Evolutionary conservation across 2,329 filamentous ascomycete species (phyloP).

Genomic region (Acarospora socialis): DNA sequence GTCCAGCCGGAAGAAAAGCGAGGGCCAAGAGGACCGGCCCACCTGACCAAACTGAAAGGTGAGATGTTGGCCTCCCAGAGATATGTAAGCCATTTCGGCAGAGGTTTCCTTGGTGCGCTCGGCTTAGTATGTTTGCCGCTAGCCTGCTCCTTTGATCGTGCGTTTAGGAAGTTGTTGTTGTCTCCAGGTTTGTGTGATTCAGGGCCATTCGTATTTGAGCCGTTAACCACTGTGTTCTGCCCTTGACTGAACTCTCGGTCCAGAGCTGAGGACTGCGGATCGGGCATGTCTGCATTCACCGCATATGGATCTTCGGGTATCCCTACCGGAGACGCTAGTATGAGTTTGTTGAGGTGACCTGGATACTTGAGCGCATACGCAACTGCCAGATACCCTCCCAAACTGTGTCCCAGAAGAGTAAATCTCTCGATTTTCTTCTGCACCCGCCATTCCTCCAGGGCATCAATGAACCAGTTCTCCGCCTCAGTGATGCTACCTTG

Average conservation of each 20-base stretch:
- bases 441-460: slow-evolving; percentile 88
- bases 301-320: slow-evolving; percentile 91
- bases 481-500: slow-evolving; percentile 73
- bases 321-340: slow-evolving; percentile 85
- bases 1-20: slow-evolving; percentile 93
- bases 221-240: slow-evolving; percentile 28
- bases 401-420: slow-evolving; percentile 80
- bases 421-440: slow-evolving; percentile 83
- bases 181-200: slow-evolving; percentile 18
- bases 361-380: slow-evolving; percentile 96
- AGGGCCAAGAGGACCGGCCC: slow-evolving; percentile 78
- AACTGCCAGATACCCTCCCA: slow-evolving; percentile 89
- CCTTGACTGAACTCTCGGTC: slow-evolving; percentile 69
- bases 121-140: slow-evolving; percentile 23
- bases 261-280: slow-evolving; percentile 57
- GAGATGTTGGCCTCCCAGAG: slow-evolving; percentile 97
- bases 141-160: slow-evolving; percentile 27
- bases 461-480: slow-evolving; percentile 91
- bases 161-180: slow-evolving; percentile 43
- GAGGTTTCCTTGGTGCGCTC: slow-evolving; percentile 41
- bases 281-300: slow-evolving; percentile 64
- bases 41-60: slow-evolving; percentile 79
- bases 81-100: slow-evolving; percentile 79
- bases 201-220: slow-evolving; percentile 18
- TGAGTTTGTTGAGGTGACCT: slow-evolving; percentile 85